Conservation (phyloP, 1,284 basidiomycete genomes). For the Pseudozyma tsukubaensis region DNA sequence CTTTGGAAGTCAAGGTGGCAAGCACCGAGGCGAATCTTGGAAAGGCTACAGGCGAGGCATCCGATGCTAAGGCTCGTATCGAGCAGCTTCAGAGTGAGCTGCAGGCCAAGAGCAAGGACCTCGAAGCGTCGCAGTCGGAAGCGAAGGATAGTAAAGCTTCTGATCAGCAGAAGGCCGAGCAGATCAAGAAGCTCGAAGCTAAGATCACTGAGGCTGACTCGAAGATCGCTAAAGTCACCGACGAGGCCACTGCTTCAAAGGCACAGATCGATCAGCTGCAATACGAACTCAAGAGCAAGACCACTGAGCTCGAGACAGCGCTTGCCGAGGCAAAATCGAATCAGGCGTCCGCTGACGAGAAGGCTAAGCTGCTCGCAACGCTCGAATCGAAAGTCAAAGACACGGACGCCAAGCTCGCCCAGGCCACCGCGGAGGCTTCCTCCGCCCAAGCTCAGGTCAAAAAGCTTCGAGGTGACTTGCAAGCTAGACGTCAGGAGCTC, state of each 20-base stretch:
- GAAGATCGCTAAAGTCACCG: conserved; percentile 12
- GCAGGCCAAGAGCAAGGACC: conserved; percentile 20
- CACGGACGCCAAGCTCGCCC: conserved; percentile 5
- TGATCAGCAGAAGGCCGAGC: conserved; percentile 16
- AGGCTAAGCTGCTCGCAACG: conserved; percentile 1
- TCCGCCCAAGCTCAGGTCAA: conserved; percentile 9
- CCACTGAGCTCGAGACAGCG: conserved; percentile 2
- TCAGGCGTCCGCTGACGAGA: conserved; percentile 8
- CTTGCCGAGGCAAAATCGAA: conserved; percentile 3
- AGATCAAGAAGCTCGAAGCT: conserved; percentile 25
- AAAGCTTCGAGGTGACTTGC: conserved; percentile 18
- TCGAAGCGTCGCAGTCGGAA: conserved; percentile 17
- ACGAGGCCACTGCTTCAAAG: conserved; percentile 13
- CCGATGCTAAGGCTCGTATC: conserved; percentile 16
- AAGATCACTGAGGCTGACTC: conserved; percentile 16
- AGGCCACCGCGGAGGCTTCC: conserved; percentile 7
- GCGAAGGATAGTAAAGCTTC: conserved; percentile 18
- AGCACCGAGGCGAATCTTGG: conserved; percentile 15
- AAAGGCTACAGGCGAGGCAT: conserved; percentile 18
- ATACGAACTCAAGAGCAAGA: neutral
- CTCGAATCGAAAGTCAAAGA: conserved; percentile 9
- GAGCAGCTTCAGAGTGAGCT: conserved; percentile 24
- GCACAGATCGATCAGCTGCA: conserved; percentile 10
- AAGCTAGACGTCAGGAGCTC: conserved; percentile 14
- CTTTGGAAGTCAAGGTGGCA: conserved; percentile 19